Evolutionary conservation across 306 rosid species (phyloP).

Genomic region (Oxytropis ochrocephala): DNA sequence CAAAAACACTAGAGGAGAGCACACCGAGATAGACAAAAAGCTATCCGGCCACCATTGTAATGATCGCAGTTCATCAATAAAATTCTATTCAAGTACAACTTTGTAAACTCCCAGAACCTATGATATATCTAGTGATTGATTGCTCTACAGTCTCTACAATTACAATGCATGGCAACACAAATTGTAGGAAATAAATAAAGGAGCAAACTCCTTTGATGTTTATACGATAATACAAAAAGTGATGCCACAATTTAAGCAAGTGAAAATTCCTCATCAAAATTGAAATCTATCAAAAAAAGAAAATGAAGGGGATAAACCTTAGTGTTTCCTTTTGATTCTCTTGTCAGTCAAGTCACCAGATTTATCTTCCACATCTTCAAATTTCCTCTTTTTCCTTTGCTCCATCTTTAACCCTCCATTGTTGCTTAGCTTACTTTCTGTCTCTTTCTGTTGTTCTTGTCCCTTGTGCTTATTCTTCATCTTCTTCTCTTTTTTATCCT

Average conservation of each 20-base stretch:
- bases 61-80: too few relatives aligned
- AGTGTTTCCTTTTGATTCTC: slow-evolving; percentile 22
- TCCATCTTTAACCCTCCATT: slow-evolving; percentile 10
- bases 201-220: neutral
- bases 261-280: slow-evolving; percentile 5
- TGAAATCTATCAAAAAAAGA: neutral
- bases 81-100: too few relatives aligned
- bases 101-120: too few relatives aligned
- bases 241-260: neutral
- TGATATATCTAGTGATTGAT: too few relatives aligned
- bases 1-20: too few relatives aligned
- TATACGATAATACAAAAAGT: neutral
- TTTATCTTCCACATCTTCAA: slow-evolving; percentile 15
- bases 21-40: too few relatives aligned
- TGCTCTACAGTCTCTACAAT: neutral
- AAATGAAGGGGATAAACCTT: neutral
- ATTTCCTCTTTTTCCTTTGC: slow-evolving; percentile 16
- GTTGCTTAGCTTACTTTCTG: neutral
- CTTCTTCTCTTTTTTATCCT: neutral
- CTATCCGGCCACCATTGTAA: too few relatives aligned
- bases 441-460: neutral
- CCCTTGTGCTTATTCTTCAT: neutral
- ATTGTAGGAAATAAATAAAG: neutral
- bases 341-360: slow-evolving; percentile 4
- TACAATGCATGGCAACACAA: neutral